Conservation (phyloP, 441 rosid species). For the Kokia cookei region DNA sequence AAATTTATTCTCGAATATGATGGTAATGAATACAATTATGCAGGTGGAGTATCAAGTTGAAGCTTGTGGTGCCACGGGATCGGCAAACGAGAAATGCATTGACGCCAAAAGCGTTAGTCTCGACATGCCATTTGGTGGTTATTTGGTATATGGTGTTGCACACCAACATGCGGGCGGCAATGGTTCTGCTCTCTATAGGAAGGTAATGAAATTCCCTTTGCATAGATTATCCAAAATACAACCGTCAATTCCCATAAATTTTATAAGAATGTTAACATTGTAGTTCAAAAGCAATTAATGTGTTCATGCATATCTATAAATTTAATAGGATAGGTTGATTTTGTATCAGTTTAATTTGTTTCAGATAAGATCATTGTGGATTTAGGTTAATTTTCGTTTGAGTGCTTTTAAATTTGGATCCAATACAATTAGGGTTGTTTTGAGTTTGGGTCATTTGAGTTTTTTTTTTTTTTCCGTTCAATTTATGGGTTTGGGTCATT, state of each 20-base stretch:
- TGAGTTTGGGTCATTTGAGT: no score
- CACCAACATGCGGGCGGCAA: constrained; percentile 79
- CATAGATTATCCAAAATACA: not conserved
- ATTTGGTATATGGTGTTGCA: constrained; percentile 69
- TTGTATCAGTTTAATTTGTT: no score
- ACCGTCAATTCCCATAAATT: not conserved
- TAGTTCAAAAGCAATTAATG: no score
- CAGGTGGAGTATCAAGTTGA: constrained; percentile 69
- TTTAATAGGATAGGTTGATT: no score
- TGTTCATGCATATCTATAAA: no score
- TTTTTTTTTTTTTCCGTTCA: no score
- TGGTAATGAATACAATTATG: not conserved
- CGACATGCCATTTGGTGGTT: constrained; percentile 57
- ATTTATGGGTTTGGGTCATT: no score
- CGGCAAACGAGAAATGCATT: constrained; percentile 24
- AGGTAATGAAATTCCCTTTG: constrained; percentile 31
- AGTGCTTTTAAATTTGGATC: no score
- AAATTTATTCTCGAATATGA: not conserved
- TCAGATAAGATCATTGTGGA: no score
- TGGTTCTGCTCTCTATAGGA: constrained; percentile 62
- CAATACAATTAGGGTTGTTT: no score
- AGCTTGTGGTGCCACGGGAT: constrained; percentile 28
- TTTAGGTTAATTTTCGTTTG: no score
- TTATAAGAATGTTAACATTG: no score
- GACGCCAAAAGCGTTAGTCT: constrained; percentile 48